These are phyloP conservation scores for Paradendryphiella salina DNA, from an alignment of 2,329 filamentous ascomycete species.

Conservation along the genomic window DNA sequence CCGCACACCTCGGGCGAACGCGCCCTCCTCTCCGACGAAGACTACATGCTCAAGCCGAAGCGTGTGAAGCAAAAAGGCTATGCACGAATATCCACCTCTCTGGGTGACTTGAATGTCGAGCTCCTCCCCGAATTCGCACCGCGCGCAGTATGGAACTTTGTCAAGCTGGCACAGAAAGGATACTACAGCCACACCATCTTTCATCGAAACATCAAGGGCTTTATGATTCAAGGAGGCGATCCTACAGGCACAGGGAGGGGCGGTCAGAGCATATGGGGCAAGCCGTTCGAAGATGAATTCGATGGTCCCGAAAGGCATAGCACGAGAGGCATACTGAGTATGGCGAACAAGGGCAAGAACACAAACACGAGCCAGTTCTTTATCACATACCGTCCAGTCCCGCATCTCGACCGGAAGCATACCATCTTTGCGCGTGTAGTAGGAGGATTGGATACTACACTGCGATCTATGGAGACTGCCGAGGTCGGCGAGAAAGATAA, in stretches of 20 bases:
- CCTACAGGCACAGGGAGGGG: constrained; percentile 89
- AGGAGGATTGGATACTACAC: constrained; percentile 69
- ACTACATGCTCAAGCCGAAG: constrained; percentile 92
- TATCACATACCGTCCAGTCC: constrained; percentile 81
- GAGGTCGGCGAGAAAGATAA: constrained; percentile 74
- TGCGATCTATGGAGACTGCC: constrained; percentile 76
- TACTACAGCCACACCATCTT: constrained; percentile 86
- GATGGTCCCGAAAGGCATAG: constrained; percentile 88
- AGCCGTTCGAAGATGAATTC: constrained; percentile 91
- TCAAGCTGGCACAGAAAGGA: constrained; percentile 81
- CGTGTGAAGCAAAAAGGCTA: constrained; percentile 90
- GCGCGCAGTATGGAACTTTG: constrained; percentile 95
- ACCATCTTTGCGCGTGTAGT: constrained; percentile 93
- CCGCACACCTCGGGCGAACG: constrained; percentile 87
- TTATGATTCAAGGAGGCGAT: constrained; percentile 98
- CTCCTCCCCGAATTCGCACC: constrained; percentile 89
- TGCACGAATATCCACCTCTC: constrained; percentile 81
- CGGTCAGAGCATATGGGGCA: constrained; percentile 90
- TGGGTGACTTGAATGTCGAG: constrained; percentile 84
- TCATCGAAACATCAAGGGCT: constrained; percentile 91
- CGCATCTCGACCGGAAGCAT: constrained; percentile 91
- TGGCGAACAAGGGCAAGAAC: constrained; percentile 99
- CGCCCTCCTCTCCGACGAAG: constrained; percentile 86
- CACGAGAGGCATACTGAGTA: constrained; percentile 76
- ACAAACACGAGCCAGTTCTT: constrained; percentile 97